These are phyloP conservation scores for Thalassiosira exigua DNA, from an alignment of 352 stramenopile genomes.

Conservation along the genomic window DNA sequence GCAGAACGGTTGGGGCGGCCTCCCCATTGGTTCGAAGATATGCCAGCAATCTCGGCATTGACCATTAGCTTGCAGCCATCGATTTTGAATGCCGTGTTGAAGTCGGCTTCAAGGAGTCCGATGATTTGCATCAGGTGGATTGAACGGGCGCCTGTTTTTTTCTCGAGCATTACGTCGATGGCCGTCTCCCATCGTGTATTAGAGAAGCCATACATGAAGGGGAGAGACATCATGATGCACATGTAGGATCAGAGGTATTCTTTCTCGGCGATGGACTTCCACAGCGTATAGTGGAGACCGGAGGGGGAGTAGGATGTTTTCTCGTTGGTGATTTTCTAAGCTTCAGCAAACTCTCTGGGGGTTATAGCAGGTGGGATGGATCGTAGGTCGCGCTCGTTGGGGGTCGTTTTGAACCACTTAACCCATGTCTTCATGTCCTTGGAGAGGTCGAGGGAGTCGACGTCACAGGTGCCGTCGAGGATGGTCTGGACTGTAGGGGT, in stretches of 20 bases:
- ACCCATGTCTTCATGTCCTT: background rate
- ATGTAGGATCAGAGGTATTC: conserved; percentile 4
- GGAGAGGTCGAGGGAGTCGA: background rate
- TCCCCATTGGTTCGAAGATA: background rate
- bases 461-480: background rate
- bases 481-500: background rate
- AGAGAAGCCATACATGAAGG: conserved; percentile 15
- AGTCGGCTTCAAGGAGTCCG: conserved; percentile 51
- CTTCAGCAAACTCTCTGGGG: background rate
- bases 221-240: conserved; percentile 17
- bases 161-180: conserved; percentile 43
- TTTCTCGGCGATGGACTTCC: conserved; percentile 9
- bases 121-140: conserved; percentile 52
- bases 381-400: background rate
- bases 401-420: background rate
- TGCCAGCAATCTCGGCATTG: conserved; percentile 6
- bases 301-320: conserved; percentile 17
- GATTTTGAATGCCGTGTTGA: conserved; percentile 22
- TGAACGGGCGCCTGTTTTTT: conserved; percentile 26
- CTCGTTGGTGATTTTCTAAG: conserved; percentile 8
- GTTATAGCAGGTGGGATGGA: background rate
- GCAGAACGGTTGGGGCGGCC: background rate
- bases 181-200: conserved; percentile 24
- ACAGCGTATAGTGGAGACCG: conserved; percentile 18
- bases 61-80: conserved; percentile 4